Evolutionary conservation across 768 basidiomycete species (phyloP), one percentile per base, ranked within the genome.

Genomic region (Galerina sulciceps): DNA sequence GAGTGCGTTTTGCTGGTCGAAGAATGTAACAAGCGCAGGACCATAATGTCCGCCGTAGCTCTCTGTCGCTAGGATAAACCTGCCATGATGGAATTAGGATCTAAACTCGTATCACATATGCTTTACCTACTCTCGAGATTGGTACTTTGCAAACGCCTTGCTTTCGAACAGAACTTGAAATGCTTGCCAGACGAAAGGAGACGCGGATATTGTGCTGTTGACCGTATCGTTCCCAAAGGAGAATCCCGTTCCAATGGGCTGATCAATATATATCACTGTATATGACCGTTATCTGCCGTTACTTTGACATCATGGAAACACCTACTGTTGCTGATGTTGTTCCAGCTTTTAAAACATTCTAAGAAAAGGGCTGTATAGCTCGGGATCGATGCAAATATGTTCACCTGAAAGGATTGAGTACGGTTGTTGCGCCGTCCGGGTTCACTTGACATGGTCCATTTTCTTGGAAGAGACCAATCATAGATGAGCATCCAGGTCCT

Each of bases 41-140:
- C 84, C 87, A 66, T 87, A 89, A 64, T 89, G 86, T 0, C 87
- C 87, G 4, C 87, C 88, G 55, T 87, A 89, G 50, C 85, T 86
- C 66, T 89, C 87, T 4, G 87, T 87, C 1, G 85, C 79, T 47
- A 88, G 78, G 37, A 86, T 81, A 62, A 88, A 87, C 61, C 87
- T 87, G 42, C 0, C 14, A 34, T 35, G 20, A 3, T 13, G 34
- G 15, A 2, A 17, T n/a, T 36, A 8, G 9, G 47, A 1, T 10
- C 15, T 35, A 18, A 15, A 5, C 35, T 36, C 10, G n/a, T 17
- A 0, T 3, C 15, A 37, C 10, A 2, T 1, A 34, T 11, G n/a
- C 14, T 3, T 17, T 11, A 59, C 81, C 40, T 62, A 85, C 85
- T 88, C 83, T 63, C 85, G 73, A 35, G 76, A 82, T 53, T 79